Base-by-base conservation (phyloP, 495 filamentous ascomycete genomes). In the Penicillium mononematosum region DNA sequence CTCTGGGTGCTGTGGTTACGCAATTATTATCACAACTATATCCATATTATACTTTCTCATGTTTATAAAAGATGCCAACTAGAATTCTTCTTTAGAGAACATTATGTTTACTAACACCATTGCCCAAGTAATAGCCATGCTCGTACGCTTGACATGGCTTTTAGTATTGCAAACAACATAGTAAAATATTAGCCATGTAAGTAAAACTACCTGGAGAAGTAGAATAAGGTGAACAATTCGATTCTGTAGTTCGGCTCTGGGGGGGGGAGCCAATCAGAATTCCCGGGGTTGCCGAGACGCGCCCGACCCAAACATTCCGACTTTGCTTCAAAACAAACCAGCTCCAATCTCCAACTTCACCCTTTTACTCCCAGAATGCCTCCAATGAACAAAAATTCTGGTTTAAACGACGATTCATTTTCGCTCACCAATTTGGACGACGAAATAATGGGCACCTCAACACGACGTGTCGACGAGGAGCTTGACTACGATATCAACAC, bases 401-500 rank as follows among this genome's bases (percentile, higher is more conserved):
- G 22, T 3, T 20, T 48, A 16, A 7, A 57, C 8, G 55, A 45
- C 10, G 46, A 52, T 29, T 50, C 55, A 20, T 58, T 58, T 29
- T 57, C 47, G 17, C 45, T 51, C 25, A 58, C 48, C 14, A 58
- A 55, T 25, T 19, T 55, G 32, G 53, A 55, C 16, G 31, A 55
- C 44, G 53, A 55, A 55, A 29, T 55, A 7, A 55, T 55, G 43
- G 53, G 53, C 24, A 55, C 53, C 5, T 55, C 53, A 7, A 55
- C 53, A 25, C 53, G 53, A 39, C 53, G 53, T 47, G 53, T 55
- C 16, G 70, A 72, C 20, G 62, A 71, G 24, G 75, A 80, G 46
- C 75, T 75, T 10, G 75, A 80, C 45, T 80, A 73, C 52, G 71
- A 69, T 32, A 77, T 87, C 62, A 83, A 87, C 71, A 87, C 84